Percentiles rank a stretch among this genome's conserved stretches.
phyloP scores from a whole-genome alignment of 345 rosid genomes.

The Melastoma malabathricum region DNA sequence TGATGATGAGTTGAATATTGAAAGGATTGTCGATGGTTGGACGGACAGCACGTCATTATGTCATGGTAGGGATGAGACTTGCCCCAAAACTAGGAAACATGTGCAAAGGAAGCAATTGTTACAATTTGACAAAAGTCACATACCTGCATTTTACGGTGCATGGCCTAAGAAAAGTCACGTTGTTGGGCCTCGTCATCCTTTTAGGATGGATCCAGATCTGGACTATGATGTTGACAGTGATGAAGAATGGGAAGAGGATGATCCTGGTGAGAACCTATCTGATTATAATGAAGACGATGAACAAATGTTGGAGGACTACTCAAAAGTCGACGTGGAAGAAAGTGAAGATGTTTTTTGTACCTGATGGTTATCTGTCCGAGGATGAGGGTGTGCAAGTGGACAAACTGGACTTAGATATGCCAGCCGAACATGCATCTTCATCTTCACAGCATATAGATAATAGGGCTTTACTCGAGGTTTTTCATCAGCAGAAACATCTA shows the following conservation, averaged over 20 bases:
- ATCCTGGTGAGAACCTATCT: conserved; percentile 96
- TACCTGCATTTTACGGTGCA: not conserved
- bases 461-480: conserved; percentile 36
- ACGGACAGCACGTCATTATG: too few relatives aligned
- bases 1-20: too few relatives aligned
- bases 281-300: conserved; percentile 85
- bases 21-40: too few relatives aligned
- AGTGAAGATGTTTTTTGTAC: conserved; percentile 88
- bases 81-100: too few relatives aligned
- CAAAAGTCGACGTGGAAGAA: conserved; percentile 69
- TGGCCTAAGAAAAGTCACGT: conserved; percentile 23
- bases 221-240: conserved; percentile 91
- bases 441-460: conserved; percentile 24
- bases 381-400: conserved; percentile 87
- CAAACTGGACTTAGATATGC: conserved; percentile 43
- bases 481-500: conserved; percentile 54
- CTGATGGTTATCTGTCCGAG: conserved; percentile 95
- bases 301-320: conserved; percentile 39
- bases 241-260: conserved; percentile 99
- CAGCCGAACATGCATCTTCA: conserved; percentile 24
- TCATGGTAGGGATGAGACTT: too few relatives aligned
- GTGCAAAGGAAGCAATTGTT: too few relatives aligned
- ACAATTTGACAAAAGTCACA: too few relatives aligned
- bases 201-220: conserved; percentile 67
- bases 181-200: conserved; percentile 62